Conservation (phyloP, 345 rosid genomes). For the Murraya paniculata region DNA sequence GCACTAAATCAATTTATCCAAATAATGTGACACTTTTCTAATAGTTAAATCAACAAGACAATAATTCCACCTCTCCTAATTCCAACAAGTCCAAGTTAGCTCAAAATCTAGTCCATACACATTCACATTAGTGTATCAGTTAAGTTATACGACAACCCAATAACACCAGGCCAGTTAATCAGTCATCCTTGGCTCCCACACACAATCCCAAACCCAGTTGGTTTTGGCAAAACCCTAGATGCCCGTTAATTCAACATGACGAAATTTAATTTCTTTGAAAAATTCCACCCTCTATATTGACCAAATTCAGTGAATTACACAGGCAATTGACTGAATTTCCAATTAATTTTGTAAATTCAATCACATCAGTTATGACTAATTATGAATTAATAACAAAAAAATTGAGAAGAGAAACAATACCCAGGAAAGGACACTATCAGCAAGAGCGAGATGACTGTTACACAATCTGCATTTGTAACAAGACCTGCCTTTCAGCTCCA, state of each 20-base stretch:
- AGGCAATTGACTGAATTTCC: neutral
- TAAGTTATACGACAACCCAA: neutral
- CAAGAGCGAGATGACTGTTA: conserved; percentile 39
- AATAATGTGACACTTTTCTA: neutral
- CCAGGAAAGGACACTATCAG: conserved; percentile 35
- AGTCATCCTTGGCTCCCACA: neutral
- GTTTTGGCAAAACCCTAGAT: conserved; percentile 4
- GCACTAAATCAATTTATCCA: neutral
- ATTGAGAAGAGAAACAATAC: conserved; percentile 10
- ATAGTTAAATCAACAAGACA: neutral
- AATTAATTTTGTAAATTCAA: too few relatives aligned
- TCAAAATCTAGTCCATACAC: neutral
- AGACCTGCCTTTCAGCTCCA: conserved; percentile 29
- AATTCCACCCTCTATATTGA: neutral
- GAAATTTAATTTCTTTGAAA: neutral
- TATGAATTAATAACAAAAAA: neutral
- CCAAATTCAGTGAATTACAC: neutral
- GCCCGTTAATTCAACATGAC: neutral
- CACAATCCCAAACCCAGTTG: neutral
- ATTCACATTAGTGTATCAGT: neutral
- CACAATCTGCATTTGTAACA: conserved; percentile 39
- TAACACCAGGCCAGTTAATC: neutral
- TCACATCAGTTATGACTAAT: neutral
- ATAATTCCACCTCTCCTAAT: neutral
- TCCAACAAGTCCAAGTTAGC: neutral